These are phyloP conservation scores for Fusarium graminum DNA, from an alignment of 2,329 filamentous ascomycete genomes.

Conservation along the genomic window DNA sequence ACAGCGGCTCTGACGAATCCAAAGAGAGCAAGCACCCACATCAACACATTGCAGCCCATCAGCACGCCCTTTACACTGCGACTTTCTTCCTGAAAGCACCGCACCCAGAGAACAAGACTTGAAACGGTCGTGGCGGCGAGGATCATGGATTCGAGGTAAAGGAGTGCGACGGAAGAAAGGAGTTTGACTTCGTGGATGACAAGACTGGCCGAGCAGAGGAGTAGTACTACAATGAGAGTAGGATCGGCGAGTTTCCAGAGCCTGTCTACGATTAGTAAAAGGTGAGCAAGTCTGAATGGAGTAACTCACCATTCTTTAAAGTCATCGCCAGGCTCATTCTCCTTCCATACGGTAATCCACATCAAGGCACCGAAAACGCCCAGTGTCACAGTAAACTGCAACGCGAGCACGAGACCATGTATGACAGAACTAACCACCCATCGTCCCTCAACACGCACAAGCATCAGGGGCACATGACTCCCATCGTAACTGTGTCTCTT, in stretches of 20 bases:
- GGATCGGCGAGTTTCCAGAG: conserved; percentile 48
- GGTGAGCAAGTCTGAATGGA: rapidly evolving
- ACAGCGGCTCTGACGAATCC: conserved; percentile 50
- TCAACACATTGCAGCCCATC: conserved; percentile 47
- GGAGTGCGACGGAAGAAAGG: conserved; percentile 46
- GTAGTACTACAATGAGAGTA: conserved; percentile 30
- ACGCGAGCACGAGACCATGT: conserved; percentile 48
- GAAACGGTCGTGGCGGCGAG: conserved; percentile 41
- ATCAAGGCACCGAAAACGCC: conserved; percentile 47
- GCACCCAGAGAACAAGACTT: conserved; percentile 41
- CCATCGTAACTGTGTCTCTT: conserved; percentile 20
- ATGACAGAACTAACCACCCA: conserved; percentile 41
- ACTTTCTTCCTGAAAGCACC: conserved; percentile 43
- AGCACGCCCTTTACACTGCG: conserved; percentile 45
- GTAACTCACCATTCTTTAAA: conserved; percentile 47
- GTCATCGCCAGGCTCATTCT: conserved; percentile 37
- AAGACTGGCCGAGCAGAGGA: conserved; percentile 45
- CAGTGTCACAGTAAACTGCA: conserved; percentile 47
- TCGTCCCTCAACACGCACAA: conserved; percentile 22
- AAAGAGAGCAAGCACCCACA: conserved; percentile 49
- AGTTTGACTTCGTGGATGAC: conserved; percentile 47
- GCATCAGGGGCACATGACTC: conserved; percentile 8
- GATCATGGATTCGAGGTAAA: conserved; percentile 49
- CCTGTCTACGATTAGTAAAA: conserved; percentile 33
- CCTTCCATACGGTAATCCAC: conserved; percentile 48